Percentiles rank a stretch among this genome's conserved stretches.
Evolutionary conservation across 2,329 filamentous ascomycete species (phyloP).

Genomic region (Colletotrichum gloeosporioides): DNA sequence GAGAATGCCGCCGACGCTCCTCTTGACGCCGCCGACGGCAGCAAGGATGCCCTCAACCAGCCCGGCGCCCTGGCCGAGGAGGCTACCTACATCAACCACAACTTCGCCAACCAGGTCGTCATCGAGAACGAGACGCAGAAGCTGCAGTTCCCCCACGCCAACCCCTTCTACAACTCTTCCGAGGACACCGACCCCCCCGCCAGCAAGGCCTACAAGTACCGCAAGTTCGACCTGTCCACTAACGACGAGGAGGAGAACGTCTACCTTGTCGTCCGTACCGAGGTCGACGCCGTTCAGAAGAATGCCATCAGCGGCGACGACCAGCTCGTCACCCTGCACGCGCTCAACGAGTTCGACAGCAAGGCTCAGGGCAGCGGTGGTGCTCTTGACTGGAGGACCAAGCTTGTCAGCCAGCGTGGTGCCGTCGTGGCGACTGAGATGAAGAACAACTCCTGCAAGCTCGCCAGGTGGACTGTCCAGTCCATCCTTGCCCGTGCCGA

Average conservation of each 20-base stretch:
- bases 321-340: constrained; percentile 90
- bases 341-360: constrained; percentile 98
- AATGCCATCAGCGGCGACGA: constrained; percentile 92
- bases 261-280: constrained; percentile 90
- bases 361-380: constrained; percentile 95
- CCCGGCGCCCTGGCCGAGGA: constrained; percentile 93
- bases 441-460: constrained; percentile 99
- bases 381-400: constrained; percentile 95
- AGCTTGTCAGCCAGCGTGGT: constrained; percentile 93
- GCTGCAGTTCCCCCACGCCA: constrained; percentile 84
- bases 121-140: constrained; percentile 79
- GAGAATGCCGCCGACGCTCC: constrained; percentile 97
- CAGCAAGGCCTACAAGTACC: constrained; percentile 98
- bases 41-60: constrained; percentile 94
- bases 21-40: constrained; percentile 87
- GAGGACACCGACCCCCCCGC: constrained; percentile 94
- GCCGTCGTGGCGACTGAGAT: constrained; percentile 98
- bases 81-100: constrained; percentile 99
- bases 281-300: constrained; percentile 95
- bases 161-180: constrained; percentile 95
- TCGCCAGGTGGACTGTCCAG: constrained; percentile 97
- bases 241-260: constrained; percentile 89
- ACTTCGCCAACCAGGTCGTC: constrained; percentile 97
- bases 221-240: constrained; percentile 92
- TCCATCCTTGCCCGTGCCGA: constrained; percentile 97